Evolutionary conservation across 75 land plant genomes (phyloP), one percentile per base, ranked within the genome.

Genomic region (Pinus taeda): DNA sequence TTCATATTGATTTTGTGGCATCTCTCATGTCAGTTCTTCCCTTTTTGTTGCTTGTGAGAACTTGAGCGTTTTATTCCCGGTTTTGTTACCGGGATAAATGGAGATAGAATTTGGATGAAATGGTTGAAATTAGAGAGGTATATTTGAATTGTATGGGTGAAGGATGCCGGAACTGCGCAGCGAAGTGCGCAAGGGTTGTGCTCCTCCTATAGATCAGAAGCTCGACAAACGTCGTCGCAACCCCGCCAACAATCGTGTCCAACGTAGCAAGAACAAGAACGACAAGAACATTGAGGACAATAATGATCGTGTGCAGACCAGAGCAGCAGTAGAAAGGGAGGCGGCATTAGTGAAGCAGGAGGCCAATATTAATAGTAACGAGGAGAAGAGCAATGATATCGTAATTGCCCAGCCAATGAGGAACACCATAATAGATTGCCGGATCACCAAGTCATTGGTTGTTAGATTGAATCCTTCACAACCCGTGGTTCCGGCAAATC

Each of bases 151-250:
- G 76, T 81, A 83, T 81, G 84, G 90, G 89, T 92, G 88, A 92
- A 90, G 80, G 93, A 92, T 92, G 94, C 90, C 93, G 76, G 94
- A 80, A 77, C 86, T 90, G 84, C 92, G 94, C 76, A 90, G 93
- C 76, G 90, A 90, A 83, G 90, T 62, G 81, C 94, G 93, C 82
- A 83, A 87, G 75, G 84, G 82, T 60, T 83, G 87, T 75, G 82
- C 84, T 75, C 79, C 82, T 33, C 56, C 75, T 13, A 59, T 42
- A 71, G 71, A 63, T 63, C 73, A 24, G 22, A 74, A 39, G 30
- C 60, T 17, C 12, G 33, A 42, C 61, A 53, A 74, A 74, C 57
- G 24, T 33, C 81, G 42, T 81, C 79, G 53, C 71, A 60, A 53
- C 74, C 39, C 77, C 77, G 59, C 49, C 57, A 13, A 36, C 22